phyloP scores from a whole-genome alignment of 345 rosid genomes.

The Dipteronia dyeriana region DNA sequence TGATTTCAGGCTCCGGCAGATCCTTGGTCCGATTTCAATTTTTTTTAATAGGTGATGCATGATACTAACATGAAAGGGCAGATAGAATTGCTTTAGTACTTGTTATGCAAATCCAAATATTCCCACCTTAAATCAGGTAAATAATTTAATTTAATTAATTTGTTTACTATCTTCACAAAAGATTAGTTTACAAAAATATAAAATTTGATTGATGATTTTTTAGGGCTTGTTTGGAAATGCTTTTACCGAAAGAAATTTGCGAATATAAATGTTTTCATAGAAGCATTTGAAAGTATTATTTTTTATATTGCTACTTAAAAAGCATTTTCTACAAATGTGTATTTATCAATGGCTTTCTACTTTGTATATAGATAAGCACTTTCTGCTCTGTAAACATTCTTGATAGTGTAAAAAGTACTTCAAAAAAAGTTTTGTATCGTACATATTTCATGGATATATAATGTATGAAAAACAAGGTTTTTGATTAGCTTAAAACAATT shows the following conservation, averaged over 20 bases:
- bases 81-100: constrained; percentile 49
- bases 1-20: no score
- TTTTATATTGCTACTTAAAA: no score
- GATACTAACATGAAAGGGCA: constrained; percentile 51
- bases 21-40: no score
- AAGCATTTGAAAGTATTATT: no score
- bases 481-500: background rate
- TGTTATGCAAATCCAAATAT: constrained; percentile 44
- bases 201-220: background rate
- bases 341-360: no score
- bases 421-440: no score
- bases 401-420: no score
- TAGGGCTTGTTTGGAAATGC: background rate
- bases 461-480: background rate
- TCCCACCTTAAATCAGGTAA: constrained; percentile 57
- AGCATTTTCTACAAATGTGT: no score
- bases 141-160: background rate
- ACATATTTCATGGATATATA: no score
- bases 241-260: background rate
- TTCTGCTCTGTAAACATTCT: no score
- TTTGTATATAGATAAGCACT: no score
- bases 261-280: background rate
- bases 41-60: constrained; percentile 44
- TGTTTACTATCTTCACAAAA: background rate
- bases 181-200: no score